A percentile compares a stretch with the other conserved stretches of the same genome.
Conservation (phyloP, 129 eudicot species). For the Tagetes patula region DNA sequence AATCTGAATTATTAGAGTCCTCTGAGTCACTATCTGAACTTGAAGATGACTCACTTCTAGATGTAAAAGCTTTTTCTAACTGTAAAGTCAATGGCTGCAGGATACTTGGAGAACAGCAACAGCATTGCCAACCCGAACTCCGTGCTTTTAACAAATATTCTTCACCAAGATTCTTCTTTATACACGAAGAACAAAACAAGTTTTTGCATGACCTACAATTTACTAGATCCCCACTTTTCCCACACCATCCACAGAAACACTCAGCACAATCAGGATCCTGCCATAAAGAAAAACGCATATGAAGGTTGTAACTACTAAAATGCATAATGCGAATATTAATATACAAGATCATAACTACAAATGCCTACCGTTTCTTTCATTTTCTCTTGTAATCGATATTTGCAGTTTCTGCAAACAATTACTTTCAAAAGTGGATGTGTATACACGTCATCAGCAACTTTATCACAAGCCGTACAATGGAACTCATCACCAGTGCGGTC, state of each 20-base stretch:
- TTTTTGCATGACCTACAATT: constrained; percentile 58
- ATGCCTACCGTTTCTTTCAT: constrained; percentile 43
- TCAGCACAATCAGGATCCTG: constrained; percentile 66
- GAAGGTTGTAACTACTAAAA: not conserved
- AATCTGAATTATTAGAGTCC: constrained; percentile 48
- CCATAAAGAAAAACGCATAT: constrained; percentile 6
- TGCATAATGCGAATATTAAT: not conserved
- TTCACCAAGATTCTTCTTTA: constrained; percentile 71
- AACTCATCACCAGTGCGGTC: constrained; percentile 30
- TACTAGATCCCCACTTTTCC: constrained; percentile 43
- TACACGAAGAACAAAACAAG: constrained; percentile 54
- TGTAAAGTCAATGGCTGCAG: constrained; percentile 51
- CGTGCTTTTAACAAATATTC: constrained; percentile 50
- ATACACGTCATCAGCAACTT: constrained; percentile 45
- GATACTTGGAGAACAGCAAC: constrained; percentile 63
- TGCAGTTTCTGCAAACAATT: constrained; percentile 62
- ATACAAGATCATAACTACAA: constrained; percentile 6
- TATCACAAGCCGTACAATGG: constrained; percentile 65
- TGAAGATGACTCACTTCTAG: constrained; percentile 50
- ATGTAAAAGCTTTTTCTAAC: constrained; percentile 48
- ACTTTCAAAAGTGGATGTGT: constrained; percentile 68
- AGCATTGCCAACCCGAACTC: constrained; percentile 62
- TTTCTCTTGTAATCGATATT: constrained; percentile 44
- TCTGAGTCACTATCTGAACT: constrained; percentile 81
- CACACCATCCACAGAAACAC: constrained; percentile 84